A percentile compares a stretch with the other conserved stretches of the same genome.
These are phyloP conservation scores for Lachancea fermentati DNA, from an alignment of 805 yeast genomes.

Conservation along the genomic window DNA sequence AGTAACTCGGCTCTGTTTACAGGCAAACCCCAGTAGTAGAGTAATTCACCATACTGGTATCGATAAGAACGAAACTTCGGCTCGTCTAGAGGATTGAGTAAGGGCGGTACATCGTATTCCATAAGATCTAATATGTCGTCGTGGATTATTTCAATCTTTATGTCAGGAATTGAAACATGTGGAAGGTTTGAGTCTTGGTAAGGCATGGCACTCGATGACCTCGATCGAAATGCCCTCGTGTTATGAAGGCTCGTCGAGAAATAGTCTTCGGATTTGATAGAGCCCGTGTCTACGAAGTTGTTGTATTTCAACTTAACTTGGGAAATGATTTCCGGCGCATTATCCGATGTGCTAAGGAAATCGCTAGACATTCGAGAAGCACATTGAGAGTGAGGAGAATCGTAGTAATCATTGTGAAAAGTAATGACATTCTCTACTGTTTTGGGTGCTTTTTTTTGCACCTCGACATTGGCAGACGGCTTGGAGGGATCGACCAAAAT, in stretches of 20 bases:
- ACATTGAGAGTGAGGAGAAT: neutral
- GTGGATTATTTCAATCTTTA: slow-evolving; percentile 23
- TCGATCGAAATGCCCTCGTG: neutral
- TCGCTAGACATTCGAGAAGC: neutral
- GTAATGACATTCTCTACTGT: slow-evolving; percentile 4
- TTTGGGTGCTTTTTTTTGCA: neutral
- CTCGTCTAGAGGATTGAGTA: slow-evolving; percentile 24
- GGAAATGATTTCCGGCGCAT: neutral
- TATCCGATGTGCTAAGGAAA: neutral
- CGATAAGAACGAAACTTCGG: slow-evolving; percentile 40
- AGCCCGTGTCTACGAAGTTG: slow-evolving; percentile 5
- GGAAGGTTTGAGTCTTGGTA: neutral
- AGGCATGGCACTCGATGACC: neutral
- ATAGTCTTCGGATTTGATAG: slow-evolving; percentile 27
- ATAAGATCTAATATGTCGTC: slow-evolving; percentile 25
- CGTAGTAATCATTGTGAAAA: slow-evolving; percentile 2
- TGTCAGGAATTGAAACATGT: slow-evolving; percentile 16
- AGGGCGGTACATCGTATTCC: slow-evolving; percentile 14
- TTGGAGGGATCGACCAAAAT: slow-evolving; percentile 34
- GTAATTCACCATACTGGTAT: slow-evolving; percentile 67
- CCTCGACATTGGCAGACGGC: neutral
- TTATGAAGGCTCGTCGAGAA: slow-evolving; percentile 12
- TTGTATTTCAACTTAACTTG: neutral
- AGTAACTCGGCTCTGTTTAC: slow-evolving; percentile 72
- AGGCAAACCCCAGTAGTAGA: slow-evolving; percentile 79